These are phyloP conservation scores for Plasmopara viticola DNA, from an alignment of 352 stramenopile species.

Conservation along the genomic window DNA sequence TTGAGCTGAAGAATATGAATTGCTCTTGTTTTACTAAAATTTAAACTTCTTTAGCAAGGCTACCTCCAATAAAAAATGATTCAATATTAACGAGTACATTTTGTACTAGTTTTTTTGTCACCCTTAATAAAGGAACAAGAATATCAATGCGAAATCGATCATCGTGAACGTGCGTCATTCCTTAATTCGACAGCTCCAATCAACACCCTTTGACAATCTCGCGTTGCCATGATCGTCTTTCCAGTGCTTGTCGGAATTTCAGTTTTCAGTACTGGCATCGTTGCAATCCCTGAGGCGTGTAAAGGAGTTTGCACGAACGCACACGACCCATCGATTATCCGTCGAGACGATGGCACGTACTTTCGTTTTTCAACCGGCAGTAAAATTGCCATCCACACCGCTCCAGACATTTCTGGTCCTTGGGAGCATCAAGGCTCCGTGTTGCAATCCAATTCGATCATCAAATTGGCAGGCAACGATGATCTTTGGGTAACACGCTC, in stretches of 20 bases:
- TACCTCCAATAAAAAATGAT: too few species aligned
- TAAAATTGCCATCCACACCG: slow-evolving; percentile 45
- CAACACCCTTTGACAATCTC: not conserved
- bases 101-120: too few species aligned
- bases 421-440: slow-evolving; percentile 41
- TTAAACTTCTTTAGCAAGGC: too few species aligned
- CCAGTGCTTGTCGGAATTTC: slow-evolving; percentile 7
- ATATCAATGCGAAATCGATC: not conserved
- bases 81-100: too few species aligned
- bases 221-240: not conserved
- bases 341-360: slow-evolving; percentile 40
- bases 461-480: slow-evolving; percentile 39
- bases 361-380: slow-evolving; percentile 50
- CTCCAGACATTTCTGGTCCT: slow-evolving; percentile 29
- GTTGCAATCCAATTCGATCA: slow-evolving; percentile 34
- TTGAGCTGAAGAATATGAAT: too few species aligned
- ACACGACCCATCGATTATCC: slow-evolving; percentile 49
- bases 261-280: slow-evolving; percentile 9
- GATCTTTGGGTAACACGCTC: slow-evolving; percentile 34
- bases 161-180: not conserved
- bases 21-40: too few species aligned
- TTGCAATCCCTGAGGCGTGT: slow-evolving; percentile 20
- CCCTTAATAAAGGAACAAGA: too few species aligned
- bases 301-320: slow-evolving; percentile 31
- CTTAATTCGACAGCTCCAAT: not conserved